These are phyloP conservation scores for Potentilla sterilis DNA, from an alignment of 306 rosid genomes.

Conservation along the genomic window DNA sequence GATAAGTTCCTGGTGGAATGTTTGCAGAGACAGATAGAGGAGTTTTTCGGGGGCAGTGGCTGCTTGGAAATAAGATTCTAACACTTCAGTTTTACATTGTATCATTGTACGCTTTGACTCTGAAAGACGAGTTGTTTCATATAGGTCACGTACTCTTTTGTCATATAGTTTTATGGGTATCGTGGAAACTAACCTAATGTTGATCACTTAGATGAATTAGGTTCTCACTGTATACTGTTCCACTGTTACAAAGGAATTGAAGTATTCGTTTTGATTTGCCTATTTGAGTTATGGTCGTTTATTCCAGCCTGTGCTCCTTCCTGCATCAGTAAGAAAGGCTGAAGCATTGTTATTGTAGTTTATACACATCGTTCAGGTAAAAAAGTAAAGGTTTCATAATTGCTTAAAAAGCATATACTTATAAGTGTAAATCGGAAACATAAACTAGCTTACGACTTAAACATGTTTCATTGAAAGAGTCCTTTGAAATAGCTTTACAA, in stretches of 20 bases:
- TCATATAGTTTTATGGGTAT: constrained; percentile 31
- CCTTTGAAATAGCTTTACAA: not conserved
- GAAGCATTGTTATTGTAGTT: not conserved
- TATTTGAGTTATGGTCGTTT: not conserved
- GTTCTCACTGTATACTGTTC: constrained; percentile 26
- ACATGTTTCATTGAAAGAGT: not conserved
- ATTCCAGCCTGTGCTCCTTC: not conserved
- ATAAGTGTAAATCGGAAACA: not conserved
- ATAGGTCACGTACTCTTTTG: constrained; percentile 17
- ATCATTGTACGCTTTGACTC: constrained; percentile 26
- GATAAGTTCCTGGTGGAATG: constrained; percentile 28
- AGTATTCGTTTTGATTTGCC: not conserved
- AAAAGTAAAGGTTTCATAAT: not conserved
- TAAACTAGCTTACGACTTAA: not conserved
- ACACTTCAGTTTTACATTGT: constrained; percentile 26
- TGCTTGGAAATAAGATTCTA: constrained; percentile 37
- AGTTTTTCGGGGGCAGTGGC: constrained; percentile 29
- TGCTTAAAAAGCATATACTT: not conserved
- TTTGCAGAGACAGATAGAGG: constrained; percentile 25
- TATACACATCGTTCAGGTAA: not conserved
- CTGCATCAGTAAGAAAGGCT: not conserved
- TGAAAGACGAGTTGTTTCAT: constrained; percentile 35
- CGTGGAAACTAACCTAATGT: constrained; percentile 28
- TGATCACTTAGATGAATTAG: constrained; percentile 36
- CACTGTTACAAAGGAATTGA: constrained; percentile 18